Evolutionary conservation across 225 moss, liverwort and hornwort species (phyloP), one percentile per base, ranked within the genome.

Genomic region (Polytrichum commune): DNA sequence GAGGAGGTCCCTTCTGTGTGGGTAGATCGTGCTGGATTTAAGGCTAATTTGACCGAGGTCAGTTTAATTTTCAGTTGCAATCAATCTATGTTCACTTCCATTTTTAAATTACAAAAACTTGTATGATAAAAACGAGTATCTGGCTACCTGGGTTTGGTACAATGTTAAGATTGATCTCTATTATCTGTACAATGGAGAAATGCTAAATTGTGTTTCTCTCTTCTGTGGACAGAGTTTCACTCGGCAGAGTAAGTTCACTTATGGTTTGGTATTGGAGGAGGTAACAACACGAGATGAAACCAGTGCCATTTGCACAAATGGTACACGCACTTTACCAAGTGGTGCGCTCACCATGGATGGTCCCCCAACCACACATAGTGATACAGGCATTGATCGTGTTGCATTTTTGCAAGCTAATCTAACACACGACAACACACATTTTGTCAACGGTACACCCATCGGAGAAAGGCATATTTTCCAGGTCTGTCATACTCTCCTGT

Each of bases 221-320:
- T 27, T 73, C 1, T 65, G 2, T 65, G n/a, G 62, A 64, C 78
- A 85, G 88, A 83, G 88, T 77, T 96, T 92, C 71, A 89, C 92
- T 19, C 84, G 93, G 53, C 90, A 93, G 57, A 96, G 90, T 65
- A 96, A 93, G 77, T 88, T 89, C 63, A 96, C 96, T 3, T 96
- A 93, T 65, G 93, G 96, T 57, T 53, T 93, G 72, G 96, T 96
- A 19, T 83, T 93, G 38, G 93, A 96, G 69, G 96, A 96, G 79
- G 92, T 93, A n/a, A 96, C 96, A n/a, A 96, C 93, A 46, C 85
- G 96, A 65, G 93, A 96, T 68, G 96, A 96, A 72, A 93, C 93
- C 1, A 96, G 93, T 68, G 84, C 96, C 8, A 92, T 96, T 23
- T 96, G 93, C 78, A 83, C 84, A 7, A 88, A 86, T 69, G 96